A percentile compares a stretch with the other conserved stretches of the same genome.
Evolutionary conservation across 441 rosid genomes (phyloP).

Genomic region (Omphalea diandra): DNA sequence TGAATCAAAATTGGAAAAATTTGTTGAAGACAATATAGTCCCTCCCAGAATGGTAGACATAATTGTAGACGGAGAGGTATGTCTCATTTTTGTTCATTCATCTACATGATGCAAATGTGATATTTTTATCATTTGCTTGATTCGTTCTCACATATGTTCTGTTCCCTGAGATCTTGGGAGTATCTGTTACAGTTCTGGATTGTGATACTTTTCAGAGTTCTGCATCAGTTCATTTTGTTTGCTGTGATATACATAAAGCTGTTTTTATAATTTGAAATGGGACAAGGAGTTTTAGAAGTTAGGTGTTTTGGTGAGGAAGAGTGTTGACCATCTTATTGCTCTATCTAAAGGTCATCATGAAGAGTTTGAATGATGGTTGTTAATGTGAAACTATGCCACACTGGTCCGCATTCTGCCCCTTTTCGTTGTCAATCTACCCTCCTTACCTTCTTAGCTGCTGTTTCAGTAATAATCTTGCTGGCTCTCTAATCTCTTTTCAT

Average conservation of each 20-base stretch:
- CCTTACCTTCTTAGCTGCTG: background rate
- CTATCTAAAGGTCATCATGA: background rate
- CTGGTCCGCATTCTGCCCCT: background rate
- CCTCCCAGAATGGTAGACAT: constrained; percentile 98
- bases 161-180: constrained; percentile 2
- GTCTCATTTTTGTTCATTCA: constrained; percentile 23
- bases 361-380: background rate
- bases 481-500: background rate
- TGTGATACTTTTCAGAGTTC: background rate
- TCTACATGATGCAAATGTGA: constrained; percentile 7
- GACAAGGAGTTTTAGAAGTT: background rate
- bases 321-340: background rate
- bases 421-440: background rate
- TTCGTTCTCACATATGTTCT: background rate
- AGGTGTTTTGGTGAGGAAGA: background rate
- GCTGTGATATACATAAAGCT: background rate
- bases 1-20: constrained; percentile 91
- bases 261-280: background rate
- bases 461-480: background rate
- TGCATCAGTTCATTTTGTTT: background rate
- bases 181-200: background rate
- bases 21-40: constrained; percentile 96
- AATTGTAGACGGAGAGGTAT: constrained; percentile 99
- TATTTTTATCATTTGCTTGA: constrained; percentile 10
- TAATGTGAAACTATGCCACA: background rate